Base-by-base conservation (phyloP, 441 rosid species). In the Gossypium schwendimanii region DNA sequence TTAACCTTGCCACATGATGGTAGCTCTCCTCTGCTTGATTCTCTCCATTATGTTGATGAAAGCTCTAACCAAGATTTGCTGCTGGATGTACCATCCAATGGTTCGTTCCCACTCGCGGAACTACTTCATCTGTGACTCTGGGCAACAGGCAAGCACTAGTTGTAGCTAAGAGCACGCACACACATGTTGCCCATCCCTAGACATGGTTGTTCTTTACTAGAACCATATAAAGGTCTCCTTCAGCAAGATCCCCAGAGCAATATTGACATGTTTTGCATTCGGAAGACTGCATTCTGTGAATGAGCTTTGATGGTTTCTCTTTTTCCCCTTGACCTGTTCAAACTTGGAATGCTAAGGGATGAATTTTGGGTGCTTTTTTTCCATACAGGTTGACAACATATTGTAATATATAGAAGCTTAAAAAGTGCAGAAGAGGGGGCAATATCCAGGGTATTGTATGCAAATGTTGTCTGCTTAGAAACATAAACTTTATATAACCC, bases 21-120 rank as follows among this genome's bases (percentile, higher is more conserved):
- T 67, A 80, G 88, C 75, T 75, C 92, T 64, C 76, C 82, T 45
- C 75, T 78, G 86, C 86, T 87, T 78, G 96, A 91, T 80, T 76
- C 89, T 61, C 82, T 83, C 57, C 77, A 77, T 77, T 90, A 80
- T 73, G 83, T 75, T 5, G 86, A 85, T 73, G 91, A 86, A 73
- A 87, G 80, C 70, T 85, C 84, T n/a, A 93, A 91, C 73, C 94
- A 90, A 76, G 95, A 91, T 75, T 84, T 93, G 74, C 92, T 94
- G 77, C 74, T 95, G 73, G 93, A 95, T 44, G 87, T 93, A 79
- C 98, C 99, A 23, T 88, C 89, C 73, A 87, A 89, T 15, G 80
- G 89, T 70, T 91, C 91, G 18, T 95, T 93, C 74, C 89, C 95
- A 60, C 94, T 89, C 79, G 97, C 98, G 61, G 99, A 95, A 82